Base-by-base conservation (phyloP, 208 protist genomes). In the Entamoeba dispar region DNA sequence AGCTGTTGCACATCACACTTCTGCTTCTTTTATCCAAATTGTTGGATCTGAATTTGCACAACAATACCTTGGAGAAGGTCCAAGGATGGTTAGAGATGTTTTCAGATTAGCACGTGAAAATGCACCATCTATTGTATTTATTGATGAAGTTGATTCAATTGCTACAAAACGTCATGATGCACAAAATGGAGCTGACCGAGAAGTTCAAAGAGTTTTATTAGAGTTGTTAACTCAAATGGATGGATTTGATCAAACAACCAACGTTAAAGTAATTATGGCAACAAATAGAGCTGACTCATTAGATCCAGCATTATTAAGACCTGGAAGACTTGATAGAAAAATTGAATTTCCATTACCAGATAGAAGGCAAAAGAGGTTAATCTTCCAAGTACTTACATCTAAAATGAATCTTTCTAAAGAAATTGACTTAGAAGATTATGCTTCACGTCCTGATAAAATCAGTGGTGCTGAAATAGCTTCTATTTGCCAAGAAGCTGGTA, bases 41-140 rank as follows among this genome's bases (percentile, higher is more conserved):
- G 98, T 99, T 38, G 99, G 98, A 90, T 99, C 97, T 51, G 98
- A 99, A 96, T 99, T 99, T 97, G 98, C 99, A 92, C 98, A 99
- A 96, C 99, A 99, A 95, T 99, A 99, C 95, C 96, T 99, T 10
- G 99, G 99, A 90, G 98, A 99, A 96, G 99, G 99, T 27, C 98
- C 98, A 27, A 96, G 98, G 57, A 99, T 99, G 97, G 99, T 99
- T 27, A 27, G 92, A 55, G 91, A 92, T 38, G 91, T 92, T 7
- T 94, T 93, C n/a, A 91, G 55, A 51, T 50, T 92, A n/a, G 91
- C 77, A 4, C 1, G 93, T 17, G 31, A 94, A 17, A 94, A 94
- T 49, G 47, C 50, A 5, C 94, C 94, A 12, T 50, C 93, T 14
- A 94, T 94, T 38, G 55, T 94, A 7, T 94, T 94, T 92, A 93